Evolutionary conservation across 2,329 filamentous ascomycete genomes (phyloP).

Genomic region (Graphilbum ipis-grandicollis): DNA sequence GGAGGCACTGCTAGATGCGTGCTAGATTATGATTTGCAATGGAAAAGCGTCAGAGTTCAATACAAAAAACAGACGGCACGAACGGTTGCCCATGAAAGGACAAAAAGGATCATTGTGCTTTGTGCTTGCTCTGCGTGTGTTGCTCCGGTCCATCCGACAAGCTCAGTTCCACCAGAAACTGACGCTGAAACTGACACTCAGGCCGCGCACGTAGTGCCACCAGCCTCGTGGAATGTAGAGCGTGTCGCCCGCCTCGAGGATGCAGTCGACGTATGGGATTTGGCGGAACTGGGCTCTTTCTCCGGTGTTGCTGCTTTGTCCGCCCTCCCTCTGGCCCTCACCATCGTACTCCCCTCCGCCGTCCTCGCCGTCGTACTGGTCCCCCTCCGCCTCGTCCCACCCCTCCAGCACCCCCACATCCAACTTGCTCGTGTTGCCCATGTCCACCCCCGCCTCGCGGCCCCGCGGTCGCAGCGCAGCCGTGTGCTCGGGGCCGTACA

Average conservation of each 20-base stretch:
- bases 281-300: slow-evolving; percentile 29
- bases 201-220: slow-evolving; percentile 91
- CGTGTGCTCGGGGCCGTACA: slow-evolving; percentile 57
- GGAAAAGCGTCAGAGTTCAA: too few relatives aligned
- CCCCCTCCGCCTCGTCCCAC: slow-evolving; percentile 25
- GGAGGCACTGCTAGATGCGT: too few relatives aligned
- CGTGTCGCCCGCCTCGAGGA: slow-evolving; percentile 67
- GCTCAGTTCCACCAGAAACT: slow-evolving; percentile 82
- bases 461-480: slow-evolving; percentile 40
- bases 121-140: too few relatives aligned
- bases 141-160: background rate
- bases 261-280: slow-evolving; percentile 55
- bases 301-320: too few relatives aligned
- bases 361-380: too few relatives aligned
- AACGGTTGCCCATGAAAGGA: too few relatives aligned
- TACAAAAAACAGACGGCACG: too few relatives aligned
- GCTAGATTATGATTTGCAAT: too few relatives aligned
- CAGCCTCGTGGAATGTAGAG: slow-evolving; percentile 85
- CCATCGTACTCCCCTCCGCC: slow-evolving; percentile 8
- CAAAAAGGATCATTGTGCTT: too few relatives aligned
- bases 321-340: slow-evolving; percentile 13
- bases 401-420: slow-evolving; percentile 58
- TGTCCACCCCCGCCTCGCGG: slow-evolving; percentile 57
- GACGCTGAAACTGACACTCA: slow-evolving; percentile 81
- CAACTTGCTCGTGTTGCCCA: slow-evolving; percentile 75